Conservation (phyloP, 2,329 filamentous ascomycete genomes). For the Tympanopsis confertula region DNA sequence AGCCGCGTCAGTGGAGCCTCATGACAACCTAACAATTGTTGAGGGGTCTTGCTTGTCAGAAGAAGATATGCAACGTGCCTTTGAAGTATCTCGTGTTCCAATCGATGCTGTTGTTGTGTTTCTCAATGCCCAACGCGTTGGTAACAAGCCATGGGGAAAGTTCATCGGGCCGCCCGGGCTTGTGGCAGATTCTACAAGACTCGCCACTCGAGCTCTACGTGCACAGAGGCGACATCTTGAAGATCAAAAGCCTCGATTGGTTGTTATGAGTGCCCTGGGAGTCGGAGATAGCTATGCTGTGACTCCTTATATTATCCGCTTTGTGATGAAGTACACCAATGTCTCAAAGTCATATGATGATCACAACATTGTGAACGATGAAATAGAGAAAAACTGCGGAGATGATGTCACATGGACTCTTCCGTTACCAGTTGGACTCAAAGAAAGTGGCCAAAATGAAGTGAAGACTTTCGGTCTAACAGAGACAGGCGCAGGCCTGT, state of each 20-base stretch:
- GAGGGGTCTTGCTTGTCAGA: too few species aligned
- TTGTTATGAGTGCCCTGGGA: background rate
- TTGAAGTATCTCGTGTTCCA: too few species aligned
- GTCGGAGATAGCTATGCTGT: background rate
- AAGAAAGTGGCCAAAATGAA: slow-evolving; percentile 2
- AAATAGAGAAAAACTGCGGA: slow-evolving; percentile 7
- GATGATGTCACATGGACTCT: slow-evolving; percentile 6
- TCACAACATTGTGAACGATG: slow-evolving; percentile 3
- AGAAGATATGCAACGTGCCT: too few species aligned
- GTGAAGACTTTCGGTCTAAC: slow-evolving; percentile 6
- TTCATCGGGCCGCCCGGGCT: too few species aligned
- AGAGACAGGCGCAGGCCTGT: slow-evolving; percentile 3
- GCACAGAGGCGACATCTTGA: too few species aligned
- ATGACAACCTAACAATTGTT: too few species aligned
- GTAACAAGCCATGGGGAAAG: too few species aligned
- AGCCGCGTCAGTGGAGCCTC: too few species aligned
- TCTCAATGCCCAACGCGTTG: too few species aligned
- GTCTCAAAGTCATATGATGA: slow-evolving; percentile 7
- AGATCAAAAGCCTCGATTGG: slow-evolving; percentile 1
- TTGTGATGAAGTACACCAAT: slow-evolving; percentile 7
- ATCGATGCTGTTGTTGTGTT: too few species aligned
- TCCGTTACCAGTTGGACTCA: slow-evolving; percentile 4
- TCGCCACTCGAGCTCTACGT: too few species aligned
- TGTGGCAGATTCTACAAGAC: too few species aligned
- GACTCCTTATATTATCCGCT: slow-evolving; percentile 5